Evolutionary conservation across 1,284 basidiomycete genomes (phyloP), one percentile per base, ranked within the genome.

Genomic region (Boletus semigastroideus): DNA sequence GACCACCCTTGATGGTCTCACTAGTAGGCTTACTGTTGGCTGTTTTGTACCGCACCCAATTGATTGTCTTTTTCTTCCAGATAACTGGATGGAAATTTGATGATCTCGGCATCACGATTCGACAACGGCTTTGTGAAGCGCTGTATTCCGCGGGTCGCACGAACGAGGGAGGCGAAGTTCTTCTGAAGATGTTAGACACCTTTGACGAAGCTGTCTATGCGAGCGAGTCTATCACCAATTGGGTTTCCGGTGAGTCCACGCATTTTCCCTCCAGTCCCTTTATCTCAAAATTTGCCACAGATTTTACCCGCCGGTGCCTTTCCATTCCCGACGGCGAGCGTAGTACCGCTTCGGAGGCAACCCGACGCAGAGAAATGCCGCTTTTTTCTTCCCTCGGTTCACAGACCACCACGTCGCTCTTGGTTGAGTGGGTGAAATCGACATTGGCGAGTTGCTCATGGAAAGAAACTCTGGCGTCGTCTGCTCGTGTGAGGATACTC

Each of bases 71-170:
- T 5, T 13, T 33, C 8, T 19, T 10, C 33, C 37, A 50, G 49
- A 51, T 50, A 9, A 20, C 37, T 5, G 53, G 46, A 7, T 55
- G 52, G 52, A 37, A 27, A 10, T 50, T 55, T 12, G 38, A 55
- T 31, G 4, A 41, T 19, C 37, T 54, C 4, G 8, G 14, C 2
- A 19, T 36, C 30, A 52, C 5, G 2, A 33, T 51, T 10, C 46
- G 10, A 51, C 38, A 20, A 7, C 11, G 4, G 9, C 36, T 19
- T 10, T 55, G 51, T 40, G 43, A 53, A 19, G 37, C 51, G 5
- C 5, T 53, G 17, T 30, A 7, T 39, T 12, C 20, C 4, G 9
- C 25, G 2, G 53, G 48, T 20, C 28, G 33, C 10, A 30, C 2
- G 6, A 41, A 31, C 2, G 14, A 56, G 8, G 16, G 14, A 34